Evolutionary conservation across 192 early-diverging fungal genomes (phyloP).

Genomic region (Geranomyces michiganensis): DNA sequence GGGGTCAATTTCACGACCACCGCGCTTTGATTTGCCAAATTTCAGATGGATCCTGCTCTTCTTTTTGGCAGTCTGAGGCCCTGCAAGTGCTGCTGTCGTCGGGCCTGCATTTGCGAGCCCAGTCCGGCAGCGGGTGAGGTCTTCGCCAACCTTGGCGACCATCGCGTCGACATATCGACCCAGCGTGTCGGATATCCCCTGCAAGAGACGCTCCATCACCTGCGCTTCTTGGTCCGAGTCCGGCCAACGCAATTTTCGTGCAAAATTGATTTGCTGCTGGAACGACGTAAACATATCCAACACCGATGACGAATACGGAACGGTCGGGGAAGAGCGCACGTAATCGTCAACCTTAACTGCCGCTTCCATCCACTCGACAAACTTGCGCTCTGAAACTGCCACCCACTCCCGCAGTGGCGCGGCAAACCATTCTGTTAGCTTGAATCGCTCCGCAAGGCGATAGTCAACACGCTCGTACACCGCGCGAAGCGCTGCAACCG

Average conservation of each 20-base stretch:
- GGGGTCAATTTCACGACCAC: slow-evolving; percentile 26
- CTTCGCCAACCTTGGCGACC: slow-evolving; percentile 5
- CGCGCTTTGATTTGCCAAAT: slow-evolving; percentile 36
- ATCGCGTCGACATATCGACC: slow-evolving; percentile 32
- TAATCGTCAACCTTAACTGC: slow-evolving; percentile 40
- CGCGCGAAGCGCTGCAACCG: slow-evolving; percentile 29
- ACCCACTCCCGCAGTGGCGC: slow-evolving; percentile 45
- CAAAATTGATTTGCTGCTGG: slow-evolving; percentile 48
- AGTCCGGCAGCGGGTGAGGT: not conserved
- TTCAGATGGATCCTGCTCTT: slow-evolving; percentile 32
- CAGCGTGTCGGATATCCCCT: slow-evolving; percentile 23
- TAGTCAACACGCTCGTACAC: slow-evolving; percentile 44
- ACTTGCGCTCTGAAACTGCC: slow-evolving; percentile 38
- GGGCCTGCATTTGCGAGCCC: not conserved
- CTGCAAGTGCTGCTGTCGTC: not conserved
- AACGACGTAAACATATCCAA: slow-evolving; percentile 51
- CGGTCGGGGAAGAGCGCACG: slow-evolving; percentile 24
- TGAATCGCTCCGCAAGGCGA: slow-evolving; percentile 37
- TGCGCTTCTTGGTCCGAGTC: slow-evolving; percentile 27
- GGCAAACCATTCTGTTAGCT: slow-evolving; percentile 42
- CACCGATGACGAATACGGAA: slow-evolving; percentile 43
- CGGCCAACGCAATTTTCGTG: slow-evolving; percentile 44
- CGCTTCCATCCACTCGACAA: slow-evolving; percentile 44
- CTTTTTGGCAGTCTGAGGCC: slow-evolving; percentile 3
- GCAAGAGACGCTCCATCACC: slow-evolving; percentile 23